Base-by-base conservation (phyloP, 1,284 basidiomycete genomes). In the Tranzscheliella williamsii region DNA sequence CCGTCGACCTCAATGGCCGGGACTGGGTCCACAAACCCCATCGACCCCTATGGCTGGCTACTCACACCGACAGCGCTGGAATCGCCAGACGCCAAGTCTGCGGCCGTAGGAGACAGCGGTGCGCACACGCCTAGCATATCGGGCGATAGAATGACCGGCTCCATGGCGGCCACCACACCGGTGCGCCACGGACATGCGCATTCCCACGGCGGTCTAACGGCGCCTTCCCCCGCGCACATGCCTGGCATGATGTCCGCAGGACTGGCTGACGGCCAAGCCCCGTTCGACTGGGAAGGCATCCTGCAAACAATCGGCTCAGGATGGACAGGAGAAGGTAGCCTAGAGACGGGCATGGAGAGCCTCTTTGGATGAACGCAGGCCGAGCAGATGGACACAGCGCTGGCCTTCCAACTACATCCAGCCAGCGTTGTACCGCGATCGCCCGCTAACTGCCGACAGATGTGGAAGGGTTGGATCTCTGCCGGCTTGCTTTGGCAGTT, bases 251-350 rank as follows among this genome's bases (percentile, higher is more conserved):
- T 41, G 4, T 42, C 32, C 13, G 11, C 33, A 3, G 49, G 38
- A 1, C 24, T 34, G 15, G 33, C 13, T 15, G 58, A 52, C 24
- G 45, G 38, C 1, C 53, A 63, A 27, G 43, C 44, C 1, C 56
- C 47, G 42, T 63, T 63, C 29, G 60, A 63, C 30, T 63, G 60
- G 60, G 60, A 63, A 27, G 60, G 53, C 1, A 63, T 63, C 23
- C 20, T 63, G 17, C 60, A 63, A 24, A 63, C 60, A 1, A 63
- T 63, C 18, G 60, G 60, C 41, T 49, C 45, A 3, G 60, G 60
- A 13, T 63, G 60, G 60, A 56, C 53, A 9, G 60, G 60, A 13
- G 60, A 63, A 27, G 53, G 53, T 5, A 53, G 44, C 18, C 35
- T 63, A n/a, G 60, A 63, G 42, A 53, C 60, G 1, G 53, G 53